Evolutionary conservation across 2,329 filamentous ascomycete species (phyloP), one percentile per base, ranked within the genome.

Genomic region (Paraphoma chrysanthemicola): DNA sequence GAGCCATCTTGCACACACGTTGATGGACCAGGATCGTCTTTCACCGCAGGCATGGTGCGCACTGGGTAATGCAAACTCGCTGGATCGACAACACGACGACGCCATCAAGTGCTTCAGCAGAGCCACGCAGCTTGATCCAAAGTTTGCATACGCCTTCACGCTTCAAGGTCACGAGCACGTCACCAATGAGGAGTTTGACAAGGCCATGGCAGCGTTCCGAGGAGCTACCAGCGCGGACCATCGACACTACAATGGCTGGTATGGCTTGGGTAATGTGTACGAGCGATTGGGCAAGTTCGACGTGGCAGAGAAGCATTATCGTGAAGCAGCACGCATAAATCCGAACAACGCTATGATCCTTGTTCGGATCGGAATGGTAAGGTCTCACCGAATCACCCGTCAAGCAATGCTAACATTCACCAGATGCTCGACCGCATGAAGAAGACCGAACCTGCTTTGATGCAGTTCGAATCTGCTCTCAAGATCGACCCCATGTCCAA

Each of bases 231-330:
- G 89, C 44, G 92, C 92, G 0, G 93, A 99, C 70, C 88, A 86
- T 53, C 88, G 94, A 17, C 94, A 97, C 74, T 99, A 98, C 81
- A 97, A 97, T 72, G 95, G 94, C n/a, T 98, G 96, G 86, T 99
- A 98, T 74, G 95, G 95, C 17, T 77, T 89, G n/a, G 87, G 86
- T 7, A 84, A 80, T 36, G 93, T 97, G 1, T 95, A 94, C 69
- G 92, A 96, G 76, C 94, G 93, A 71, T 86, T 96, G 68, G 93
- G 93, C 70, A 93, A 92, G 74, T 93, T 92, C 67, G 92, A 96
- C 59, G 92, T 95, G 74, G 94, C 95, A 1, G 91, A 96, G 70
- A 88, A 89, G 55, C 94, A 99, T 79, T 99, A 96, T 81, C 87
- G 92, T 57, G 90, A 92, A 17, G 95, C 95, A 1, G 89, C 92